Percentiles rank a stretch among this genome's conserved stretches.
Evolutionary conservation across 345 rosid genomes (phyloP).

Genomic region (Citrus reticulata): DNA sequence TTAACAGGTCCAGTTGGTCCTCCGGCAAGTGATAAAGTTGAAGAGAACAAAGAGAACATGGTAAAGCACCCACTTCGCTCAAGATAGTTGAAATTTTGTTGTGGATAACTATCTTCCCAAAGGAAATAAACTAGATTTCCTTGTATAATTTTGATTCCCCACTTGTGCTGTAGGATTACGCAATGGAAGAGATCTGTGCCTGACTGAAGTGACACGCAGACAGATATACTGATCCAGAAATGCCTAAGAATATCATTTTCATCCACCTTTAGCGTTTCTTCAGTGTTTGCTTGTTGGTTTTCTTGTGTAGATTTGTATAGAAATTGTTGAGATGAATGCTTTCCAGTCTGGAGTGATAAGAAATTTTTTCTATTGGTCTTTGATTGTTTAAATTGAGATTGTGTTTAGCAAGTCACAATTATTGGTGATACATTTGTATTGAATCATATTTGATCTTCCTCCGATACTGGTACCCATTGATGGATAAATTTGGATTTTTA

Average conservation of each 20-base stretch:
- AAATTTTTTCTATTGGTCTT: not conserved
- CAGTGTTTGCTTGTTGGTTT: slow-evolving; percentile 25
- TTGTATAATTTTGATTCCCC: not conserved
- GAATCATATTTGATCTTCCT: not conserved
- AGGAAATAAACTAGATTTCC: not conserved
- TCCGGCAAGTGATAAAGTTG: slow-evolving; percentile 21
- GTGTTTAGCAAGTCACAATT: slow-evolving; percentile 5
- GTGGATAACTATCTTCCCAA: not conserved
- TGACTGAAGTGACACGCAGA: slow-evolving; percentile 16
- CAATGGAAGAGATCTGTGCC: slow-evolving; percentile 21
- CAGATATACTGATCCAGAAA: slow-evolving; percentile 3
- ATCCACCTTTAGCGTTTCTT: slow-evolving; percentile 16
- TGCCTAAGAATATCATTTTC: slow-evolving; percentile 4
- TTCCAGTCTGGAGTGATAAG: slow-evolving; percentile 13
- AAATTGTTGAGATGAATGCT: slow-evolving; percentile 4
- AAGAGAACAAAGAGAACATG: slow-evolving; percentile 84
- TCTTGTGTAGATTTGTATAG: slow-evolving; percentile 30
- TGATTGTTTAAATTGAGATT: slow-evolving; percentile 11
- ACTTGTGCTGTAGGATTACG: slow-evolving; percentile 27
- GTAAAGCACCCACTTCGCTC: slow-evolving; percentile 25
- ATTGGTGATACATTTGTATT: slow-evolving; percentile 12
- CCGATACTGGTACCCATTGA: not conserved
- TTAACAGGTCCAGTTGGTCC: slow-evolving; percentile 42
- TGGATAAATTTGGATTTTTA: not conserved
- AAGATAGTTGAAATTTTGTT: not conserved